phyloP scores from a whole-genome alignment of 2,329 filamentous ascomycete genomes.

The Fusarium humuli region DNA sequence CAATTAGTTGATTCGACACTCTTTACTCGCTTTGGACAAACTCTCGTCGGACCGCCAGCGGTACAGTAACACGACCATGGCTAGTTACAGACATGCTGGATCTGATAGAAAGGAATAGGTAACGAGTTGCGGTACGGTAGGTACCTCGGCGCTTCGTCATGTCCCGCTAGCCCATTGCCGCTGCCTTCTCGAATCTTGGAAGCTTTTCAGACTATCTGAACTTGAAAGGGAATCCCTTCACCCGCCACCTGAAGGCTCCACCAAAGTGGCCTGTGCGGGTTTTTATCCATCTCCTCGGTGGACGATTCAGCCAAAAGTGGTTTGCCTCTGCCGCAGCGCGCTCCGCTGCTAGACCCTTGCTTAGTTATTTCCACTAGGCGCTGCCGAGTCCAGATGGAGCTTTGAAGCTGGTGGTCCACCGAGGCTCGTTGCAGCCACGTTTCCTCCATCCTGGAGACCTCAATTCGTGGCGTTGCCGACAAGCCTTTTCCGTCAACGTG shows the following conservation, averaged over 20 bases:
- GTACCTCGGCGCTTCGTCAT: conserved; percentile 24
- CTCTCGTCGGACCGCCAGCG: conserved; percentile 8
- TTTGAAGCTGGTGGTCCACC: background rate
- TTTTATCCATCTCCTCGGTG: conserved; percentile 19
- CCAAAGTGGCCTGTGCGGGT: conserved; percentile 23
- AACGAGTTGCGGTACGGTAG: conserved; percentile 9
- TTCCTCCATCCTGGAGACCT: conserved; percentile 28
- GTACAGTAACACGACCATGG: background rate
- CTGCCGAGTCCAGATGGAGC: conserved; percentile 24
- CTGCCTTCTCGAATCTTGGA: conserved; percentile 35
- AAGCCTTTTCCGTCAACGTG: conserved; percentile 17
- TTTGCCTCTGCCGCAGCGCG: conserved; percentile 31
- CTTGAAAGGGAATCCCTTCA: conserved; percentile 8
- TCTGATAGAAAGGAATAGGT: background rate
- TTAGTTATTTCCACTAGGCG: conserved; percentile 26
- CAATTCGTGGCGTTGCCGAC: conserved; percentile 34
- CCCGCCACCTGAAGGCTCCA: conserved; percentile 21
- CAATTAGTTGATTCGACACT: background rate
- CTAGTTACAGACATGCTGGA: background rate
- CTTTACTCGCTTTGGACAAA: conserved; percentile 11
- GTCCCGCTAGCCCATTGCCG: conserved; percentile 11
- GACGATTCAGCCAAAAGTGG: conserved; percentile 18
- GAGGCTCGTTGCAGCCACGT: conserved; percentile 42
- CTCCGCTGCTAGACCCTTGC: conserved; percentile 30
- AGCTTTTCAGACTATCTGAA: conserved; percentile 20